Evolutionary conservation across 2,329 filamentous ascomycete species (phyloP), one percentile per base, ranked within the genome.

Genomic region (Stagonosporopsis chrysanthemi): DNA sequence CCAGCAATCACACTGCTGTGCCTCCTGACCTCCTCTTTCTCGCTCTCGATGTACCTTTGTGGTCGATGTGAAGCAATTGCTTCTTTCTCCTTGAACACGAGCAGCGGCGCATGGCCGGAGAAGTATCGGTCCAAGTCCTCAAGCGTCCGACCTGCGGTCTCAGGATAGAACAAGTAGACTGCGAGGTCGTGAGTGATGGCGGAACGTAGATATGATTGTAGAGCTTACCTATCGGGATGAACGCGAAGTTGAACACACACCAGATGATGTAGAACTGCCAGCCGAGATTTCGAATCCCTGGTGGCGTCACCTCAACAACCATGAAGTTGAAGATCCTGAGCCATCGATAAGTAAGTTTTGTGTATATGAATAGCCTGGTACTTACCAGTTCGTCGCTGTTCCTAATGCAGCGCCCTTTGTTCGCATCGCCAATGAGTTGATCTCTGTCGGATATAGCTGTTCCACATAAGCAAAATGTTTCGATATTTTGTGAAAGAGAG

Each of bases 351-450:
- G 54, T 15, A 1, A 8, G 15, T 23, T 3, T 24, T 14, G 4
- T 3, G 17, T 7, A 4, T 7, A 11, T 14, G 2, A 6, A 12
- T 14, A 6, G 9, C 12, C 3, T 8, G 15, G 6, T 4, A 6
- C 43, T 41, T 46, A 57, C 82, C 81, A 84, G 45, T 84, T 82
- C 0, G 81, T 83, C 0, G 80, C 81, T 5, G 81, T 83, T 0
- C 78, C 81, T 1, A 83, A 55, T 0, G 81, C 80, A 0, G 81
- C 80, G 4, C 80, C 80, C 55, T 81, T 82, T 0, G 80, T 80
- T 33, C 82, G 73, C 74, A 83, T 83, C 0, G 77, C 72, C 26
- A 84, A 69, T 0, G 77, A 77, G 52, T 83, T 83, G 67, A 83
- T 82, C 53, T 83, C 81, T 1, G 80, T 78, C 0, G 81, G 79